Conservation (phyloP, 495 filamentous ascomycete genomes). For the Xylona heveae region DNA sequence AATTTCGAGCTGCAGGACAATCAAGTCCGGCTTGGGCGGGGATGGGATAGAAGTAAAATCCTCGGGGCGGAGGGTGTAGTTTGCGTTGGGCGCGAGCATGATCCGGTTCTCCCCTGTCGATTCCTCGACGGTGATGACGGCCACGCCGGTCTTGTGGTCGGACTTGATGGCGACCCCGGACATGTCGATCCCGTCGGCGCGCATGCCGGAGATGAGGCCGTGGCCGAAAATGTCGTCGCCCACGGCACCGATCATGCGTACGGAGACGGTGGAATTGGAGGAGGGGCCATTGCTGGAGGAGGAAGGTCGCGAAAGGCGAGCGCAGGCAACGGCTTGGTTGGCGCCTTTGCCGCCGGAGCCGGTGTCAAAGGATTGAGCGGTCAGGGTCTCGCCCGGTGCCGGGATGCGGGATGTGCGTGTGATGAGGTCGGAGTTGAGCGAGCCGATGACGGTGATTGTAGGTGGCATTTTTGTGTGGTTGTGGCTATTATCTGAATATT, state of each 20-base stretch:
- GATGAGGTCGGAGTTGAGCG: slow-evolving; percentile 83
- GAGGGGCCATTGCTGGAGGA: slow-evolving; percentile 10
- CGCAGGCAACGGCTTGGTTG: slow-evolving; percentile 79
- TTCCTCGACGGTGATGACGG: slow-evolving; percentile 60
- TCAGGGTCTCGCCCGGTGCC: slow-evolving; percentile 68
- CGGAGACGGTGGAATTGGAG: slow-evolving; percentile 23
- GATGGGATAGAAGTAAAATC: slow-evolving; percentile 19
- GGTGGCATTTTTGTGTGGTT: slow-evolving; percentile 22
- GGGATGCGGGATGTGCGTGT: slow-evolving; percentile 72
- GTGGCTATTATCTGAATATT: too few species aligned
- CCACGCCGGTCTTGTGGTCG: slow-evolving; percentile 49
- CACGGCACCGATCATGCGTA: slow-evolving; percentile 70
- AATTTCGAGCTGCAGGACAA: slow-evolving; percentile 82
- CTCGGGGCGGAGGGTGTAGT: slow-evolving; percentile 27
- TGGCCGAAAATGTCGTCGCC: slow-evolving; percentile 46
- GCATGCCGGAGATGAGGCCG: slow-evolving; percentile 20
- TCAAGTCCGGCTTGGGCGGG: slow-evolving; percentile 31
- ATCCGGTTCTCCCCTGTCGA: slow-evolving; percentile 74
- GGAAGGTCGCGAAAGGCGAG: slow-evolving; percentile 35
- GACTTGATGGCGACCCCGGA: slow-evolving; percentile 25
- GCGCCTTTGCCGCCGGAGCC: slow-evolving; percentile 86
- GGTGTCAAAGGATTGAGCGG: slow-evolving; percentile 50
- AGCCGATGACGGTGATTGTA: slow-evolving; percentile 67
- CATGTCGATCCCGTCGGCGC: slow-evolving; percentile 37
- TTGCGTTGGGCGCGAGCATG: slow-evolving; percentile 60